Evolutionary conservation across 2,329 filamentous ascomycete genomes (phyloP).

Genomic region (Proliferodiscus dingleyae): DNA sequence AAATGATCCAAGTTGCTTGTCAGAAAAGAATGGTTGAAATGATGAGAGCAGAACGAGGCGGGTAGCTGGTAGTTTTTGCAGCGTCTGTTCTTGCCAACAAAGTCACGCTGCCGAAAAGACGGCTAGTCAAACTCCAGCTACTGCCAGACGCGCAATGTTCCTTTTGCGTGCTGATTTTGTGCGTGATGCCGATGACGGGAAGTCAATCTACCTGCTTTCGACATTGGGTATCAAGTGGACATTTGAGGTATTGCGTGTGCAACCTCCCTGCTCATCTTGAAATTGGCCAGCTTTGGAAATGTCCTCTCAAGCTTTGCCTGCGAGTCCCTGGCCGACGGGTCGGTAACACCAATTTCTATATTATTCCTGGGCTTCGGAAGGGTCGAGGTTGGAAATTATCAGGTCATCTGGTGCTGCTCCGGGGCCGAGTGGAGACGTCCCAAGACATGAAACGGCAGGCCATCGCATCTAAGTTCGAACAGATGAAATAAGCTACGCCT

Average conservation of each 20-base stretch:
- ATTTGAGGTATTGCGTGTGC: not conserved
- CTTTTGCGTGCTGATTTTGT: too few species aligned
- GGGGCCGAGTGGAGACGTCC: not conserved
- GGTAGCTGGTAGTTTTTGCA: too few species aligned
- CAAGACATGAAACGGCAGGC: not conserved
- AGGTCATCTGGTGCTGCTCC: not conserved
- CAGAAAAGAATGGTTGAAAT: too few species aligned
- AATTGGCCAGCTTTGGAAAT: conserved; percentile 3
- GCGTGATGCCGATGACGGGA: not conserved
- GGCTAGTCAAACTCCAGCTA: too few species aligned
- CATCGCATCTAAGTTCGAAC: not conserved
- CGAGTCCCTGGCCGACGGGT: not conserved
- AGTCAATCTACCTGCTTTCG: too few species aligned
- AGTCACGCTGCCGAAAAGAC: too few species aligned
- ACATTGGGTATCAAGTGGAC: too few species aligned
- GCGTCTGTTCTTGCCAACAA: too few species aligned
- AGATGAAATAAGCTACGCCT: too few species aligned
- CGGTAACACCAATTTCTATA: not conserved
- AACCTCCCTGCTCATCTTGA: conserved; percentile 1
- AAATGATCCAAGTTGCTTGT: too few species aligned
- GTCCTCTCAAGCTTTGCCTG: not conserved
- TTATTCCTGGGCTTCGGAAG: not conserved
- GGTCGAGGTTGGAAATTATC: not conserved
- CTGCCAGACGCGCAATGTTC: too few species aligned
- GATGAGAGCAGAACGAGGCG: too few species aligned